These are phyloP conservation scores for Colletotrichum brevisporum DNA, from an alignment of 2,329 filamentous ascomycete species.

Conservation along the genomic window DNA sequence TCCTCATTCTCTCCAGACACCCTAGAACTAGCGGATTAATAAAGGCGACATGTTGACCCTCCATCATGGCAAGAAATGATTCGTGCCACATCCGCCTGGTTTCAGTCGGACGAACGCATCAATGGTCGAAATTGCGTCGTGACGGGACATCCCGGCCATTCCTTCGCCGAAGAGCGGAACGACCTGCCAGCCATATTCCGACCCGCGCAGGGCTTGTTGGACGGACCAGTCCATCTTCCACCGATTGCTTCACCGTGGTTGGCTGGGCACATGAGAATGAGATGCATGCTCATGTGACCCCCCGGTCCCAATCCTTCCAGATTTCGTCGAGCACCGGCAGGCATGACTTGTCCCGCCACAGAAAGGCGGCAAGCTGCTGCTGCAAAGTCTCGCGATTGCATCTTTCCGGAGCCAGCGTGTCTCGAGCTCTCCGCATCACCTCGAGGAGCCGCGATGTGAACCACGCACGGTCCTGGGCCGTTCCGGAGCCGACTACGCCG, in stretches of 20 bases:
- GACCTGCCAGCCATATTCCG: not conserved
- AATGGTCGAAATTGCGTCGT: conserved; percentile 21
- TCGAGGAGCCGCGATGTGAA: conserved; percentile 16
- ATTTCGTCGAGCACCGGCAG: conserved; percentile 30
- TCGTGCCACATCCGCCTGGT: conserved; percentile 16
- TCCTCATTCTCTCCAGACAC: not conserved
- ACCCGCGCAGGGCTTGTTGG: not conserved
- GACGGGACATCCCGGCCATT: conserved; percentile 6
- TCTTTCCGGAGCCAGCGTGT: conserved; percentile 22
- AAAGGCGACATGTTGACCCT: not conserved
- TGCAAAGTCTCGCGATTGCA: conserved; percentile 23
- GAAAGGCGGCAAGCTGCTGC: conserved; percentile 27
- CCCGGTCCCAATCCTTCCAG: conserved; percentile 23
- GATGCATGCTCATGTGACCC: conserved; percentile 1
- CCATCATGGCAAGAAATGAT: not conserved
- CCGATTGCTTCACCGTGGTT: too few relatives aligned
- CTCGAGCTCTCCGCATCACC: conserved; percentile 24
- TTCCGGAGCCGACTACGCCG: conserved; percentile 36
- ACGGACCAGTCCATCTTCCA: conserved; percentile 3
- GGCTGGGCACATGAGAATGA: not conserved
- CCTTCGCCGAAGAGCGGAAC: conserved; percentile 17
- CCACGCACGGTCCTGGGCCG: conserved; percentile 18
- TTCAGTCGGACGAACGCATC: conserved; percentile 36
- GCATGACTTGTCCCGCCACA: conserved; percentile 50
- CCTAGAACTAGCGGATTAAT: not conserved